Conservation (phyloP, 441 rosid species). For the Melastoma candidum region DNA sequence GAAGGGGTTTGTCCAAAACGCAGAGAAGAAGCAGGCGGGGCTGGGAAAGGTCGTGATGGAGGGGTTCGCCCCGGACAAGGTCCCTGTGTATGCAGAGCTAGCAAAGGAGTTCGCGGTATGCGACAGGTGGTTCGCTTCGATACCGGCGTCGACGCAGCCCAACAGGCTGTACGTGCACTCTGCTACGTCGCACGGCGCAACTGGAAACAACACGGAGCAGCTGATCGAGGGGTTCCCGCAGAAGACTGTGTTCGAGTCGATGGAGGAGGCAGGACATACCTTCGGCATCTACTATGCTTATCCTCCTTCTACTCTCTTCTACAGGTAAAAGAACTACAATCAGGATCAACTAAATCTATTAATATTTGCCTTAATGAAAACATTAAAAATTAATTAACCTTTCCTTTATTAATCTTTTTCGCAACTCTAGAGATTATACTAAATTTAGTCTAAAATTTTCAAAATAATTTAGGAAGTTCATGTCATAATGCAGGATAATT, state of each 20-base stretch:
- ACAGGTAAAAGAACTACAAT: slow-evolving; percentile 19
- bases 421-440: no score
- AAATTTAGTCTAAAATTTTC: no score
- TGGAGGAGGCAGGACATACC: slow-evolving; percentile 51
- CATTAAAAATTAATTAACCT: no score
- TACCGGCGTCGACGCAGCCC: slow-evolving; percentile 73
- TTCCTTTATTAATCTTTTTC: no score
- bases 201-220: slow-evolving; percentile 40
- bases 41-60: slow-evolving; percentile 15
- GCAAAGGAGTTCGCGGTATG: slow-evolving; percentile 16
- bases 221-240: slow-evolving; percentile 63
- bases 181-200: slow-evolving; percentile 74
- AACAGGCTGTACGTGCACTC: slow-evolving; percentile 66
- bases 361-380: no score
- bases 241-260: slow-evolving; percentile 19
- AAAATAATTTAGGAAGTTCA: no score
- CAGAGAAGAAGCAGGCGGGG: slow-evolving; percentile 13
- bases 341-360: no score
- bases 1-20: slow-evolving; percentile 18
- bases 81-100: slow-evolving; percentile 13
- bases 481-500: no score
- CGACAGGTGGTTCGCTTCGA: slow-evolving; percentile 46
- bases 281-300: slow-evolving; percentile 67
- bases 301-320: slow-evolving; percentile 57
- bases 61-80: slow-evolving; percentile 17